Conservation (phyloP, 176 grass and related monocot species). For the Chrysopogon serrulatus region DNA sequence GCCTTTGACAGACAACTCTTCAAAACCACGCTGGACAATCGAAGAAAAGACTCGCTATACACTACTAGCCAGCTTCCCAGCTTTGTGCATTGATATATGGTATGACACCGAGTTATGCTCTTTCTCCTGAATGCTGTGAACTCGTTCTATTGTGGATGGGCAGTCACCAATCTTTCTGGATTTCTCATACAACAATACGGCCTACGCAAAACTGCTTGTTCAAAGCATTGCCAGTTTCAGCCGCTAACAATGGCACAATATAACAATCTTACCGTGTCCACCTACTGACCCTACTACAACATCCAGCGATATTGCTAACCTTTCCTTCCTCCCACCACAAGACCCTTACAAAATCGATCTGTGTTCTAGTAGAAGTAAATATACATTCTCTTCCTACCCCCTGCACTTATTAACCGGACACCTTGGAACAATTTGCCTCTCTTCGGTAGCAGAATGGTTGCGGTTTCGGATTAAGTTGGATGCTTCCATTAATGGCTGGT, state of each 20-base stretch:
- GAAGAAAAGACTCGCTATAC: background rate
- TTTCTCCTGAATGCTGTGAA: background rate
- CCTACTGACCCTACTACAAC: background rate
- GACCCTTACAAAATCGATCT: background rate
- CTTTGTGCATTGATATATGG: no score
- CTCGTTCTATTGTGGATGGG: background rate
- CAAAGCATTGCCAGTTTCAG: no score
- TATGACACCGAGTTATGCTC: background rate
- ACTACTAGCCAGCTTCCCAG: background rate
- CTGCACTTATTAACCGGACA: background rate
- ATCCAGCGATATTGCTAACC: background rate
- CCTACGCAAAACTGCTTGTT: background rate
- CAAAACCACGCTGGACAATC: background rate
- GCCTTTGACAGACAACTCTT: background rate
- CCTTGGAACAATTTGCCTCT: background rate
- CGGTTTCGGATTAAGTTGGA: background rate
- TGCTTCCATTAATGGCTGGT: constrained; percentile 20
- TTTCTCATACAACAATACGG: background rate
- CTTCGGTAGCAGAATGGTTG: background rate
- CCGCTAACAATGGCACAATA: background rate
- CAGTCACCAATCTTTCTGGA: background rate
- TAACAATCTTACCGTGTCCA: background rate
- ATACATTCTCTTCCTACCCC: background rate
- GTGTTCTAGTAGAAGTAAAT: background rate
- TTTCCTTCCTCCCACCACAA: background rate